These are phyloP conservation scores for Mercurialis annua DNA, from an alignment of 345 rosid genomes.

Conservation along the genomic window DNA sequence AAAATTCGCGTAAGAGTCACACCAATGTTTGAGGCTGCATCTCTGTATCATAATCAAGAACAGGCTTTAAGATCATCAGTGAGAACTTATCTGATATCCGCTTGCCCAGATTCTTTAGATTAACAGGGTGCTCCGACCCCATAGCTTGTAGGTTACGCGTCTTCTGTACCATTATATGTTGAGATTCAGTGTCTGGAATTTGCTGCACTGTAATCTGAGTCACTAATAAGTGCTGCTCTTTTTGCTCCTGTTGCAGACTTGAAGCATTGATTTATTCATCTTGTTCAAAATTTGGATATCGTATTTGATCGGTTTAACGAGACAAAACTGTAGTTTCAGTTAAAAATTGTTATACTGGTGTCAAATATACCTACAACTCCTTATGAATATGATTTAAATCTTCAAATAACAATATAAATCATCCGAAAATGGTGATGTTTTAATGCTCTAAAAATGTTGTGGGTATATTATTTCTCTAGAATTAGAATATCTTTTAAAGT, in stretches of 20 bases:
- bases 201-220: conserved; percentile 37
- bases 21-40: too few species aligned
- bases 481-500: too few species aligned
- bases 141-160: conserved; percentile 60
- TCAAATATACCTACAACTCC: too few species aligned
- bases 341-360: neutral
- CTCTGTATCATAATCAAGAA: too few species aligned
- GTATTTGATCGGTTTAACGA: conserved; percentile 44
- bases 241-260: conserved; percentile 37
- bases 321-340: conserved; percentile 33
- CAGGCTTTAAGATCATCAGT: conserved; percentile 73
- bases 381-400: too few species aligned
- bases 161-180: conserved; percentile 63
- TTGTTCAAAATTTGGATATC: conserved; percentile 50
- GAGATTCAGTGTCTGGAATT: conserved; percentile 47
- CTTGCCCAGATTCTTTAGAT: conserved; percentile 41
- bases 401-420: too few species aligned
- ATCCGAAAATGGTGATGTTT: too few species aligned
- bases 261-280: conserved; percentile 44
- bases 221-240: conserved; percentile 43
- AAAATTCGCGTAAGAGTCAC: too few species aligned
- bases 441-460: too few species aligned
- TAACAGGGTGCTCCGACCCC: conserved; percentile 48
- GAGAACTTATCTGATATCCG: conserved; percentile 64
- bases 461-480: too few species aligned